Base-by-base conservation (phyloP, 2,329 filamentous ascomycete species). In the Beauveria sp. region DNA sequence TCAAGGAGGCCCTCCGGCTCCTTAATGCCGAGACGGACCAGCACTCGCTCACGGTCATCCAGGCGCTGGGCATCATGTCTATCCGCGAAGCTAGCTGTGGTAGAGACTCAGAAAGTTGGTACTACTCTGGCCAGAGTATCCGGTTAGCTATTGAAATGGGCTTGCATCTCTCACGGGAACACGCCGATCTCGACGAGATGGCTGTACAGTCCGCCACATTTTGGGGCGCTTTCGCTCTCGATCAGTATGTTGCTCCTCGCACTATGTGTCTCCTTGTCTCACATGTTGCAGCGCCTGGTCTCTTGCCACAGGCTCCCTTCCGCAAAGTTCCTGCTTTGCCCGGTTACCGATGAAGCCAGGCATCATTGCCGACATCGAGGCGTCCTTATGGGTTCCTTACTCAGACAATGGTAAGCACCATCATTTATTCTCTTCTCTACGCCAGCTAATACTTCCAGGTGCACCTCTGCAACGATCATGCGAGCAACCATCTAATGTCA, bases 41-140 rank as follows among this genome's bases (percentile, higher is more conserved):
- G 58, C 83, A 89, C 64, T 82, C 73, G 7, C 74, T 91, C 34
- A 89, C 88, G 2, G 90, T 87, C 5, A 86, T 90, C 50, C 89
- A 92, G 74, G 88, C 89, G 1, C 75, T 92, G 20, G 88, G 88
- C 6, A 83, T 92, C 67, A 89, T 93, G 87, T 87, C 87, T 6
- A 85, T 91, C 65, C 78, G 88, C 48, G 88, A 92, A 74, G 87
- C 86, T 3, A 90, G 88, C 68, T 87, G 85, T 65, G 88, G 88
- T 0, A 80, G 88, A 40, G 87, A 91, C 67, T 89, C 86, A 34
- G 85, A 88, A 65, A 89, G 88, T 56, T 90, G 88, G 79, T 88
- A 84, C 62, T 88, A 89, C 65, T 84, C 86, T 2, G 88, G 88
- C 1, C 85, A 90, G 70, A 90, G 87, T 67, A 84, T 91, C 62